phyloP scores from a whole-genome alignment of 768 basidiomycete genomes.

The Steccherinum ochraceum region DNA sequence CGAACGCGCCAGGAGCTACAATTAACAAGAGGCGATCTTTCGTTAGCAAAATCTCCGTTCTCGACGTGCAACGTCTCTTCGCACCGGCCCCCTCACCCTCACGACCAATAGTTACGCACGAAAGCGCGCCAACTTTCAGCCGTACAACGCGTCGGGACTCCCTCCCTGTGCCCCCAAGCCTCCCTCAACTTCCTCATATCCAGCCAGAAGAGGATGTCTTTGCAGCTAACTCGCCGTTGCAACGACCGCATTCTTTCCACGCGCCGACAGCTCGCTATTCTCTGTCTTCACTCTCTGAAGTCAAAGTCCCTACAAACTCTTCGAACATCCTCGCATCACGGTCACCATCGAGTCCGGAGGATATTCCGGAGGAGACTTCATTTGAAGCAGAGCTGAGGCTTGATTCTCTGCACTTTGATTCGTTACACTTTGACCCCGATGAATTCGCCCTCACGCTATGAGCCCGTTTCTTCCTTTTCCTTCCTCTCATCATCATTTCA shows the following conservation, averaged over 20 bases:
- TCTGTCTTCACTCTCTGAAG: not conserved
- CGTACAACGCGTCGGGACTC: constrained; percentile 4
- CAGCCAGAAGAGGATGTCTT: constrained; percentile 3
- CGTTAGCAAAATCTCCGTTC: constrained; percentile 26
- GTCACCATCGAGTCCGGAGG: constrained; percentile 5
- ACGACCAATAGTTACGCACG: not conserved
- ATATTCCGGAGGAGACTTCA: constrained; percentile 30
- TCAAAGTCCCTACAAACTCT: not conserved
- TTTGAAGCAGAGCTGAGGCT: constrained; percentile 52
- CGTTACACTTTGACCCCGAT: constrained; percentile 60
- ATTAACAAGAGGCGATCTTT: constrained; percentile 21
- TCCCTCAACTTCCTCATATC: not conserved
- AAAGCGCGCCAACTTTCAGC: not conserved
- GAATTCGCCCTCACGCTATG: constrained; percentile 27
- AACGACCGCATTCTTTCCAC: constrained; percentile 8
- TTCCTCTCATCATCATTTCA: too few species aligned
- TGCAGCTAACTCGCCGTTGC: not conserved
- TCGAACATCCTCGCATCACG: constrained; percentile 2
- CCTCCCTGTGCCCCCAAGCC: constrained; percentile 4
- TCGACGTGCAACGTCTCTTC: constrained; percentile 28
- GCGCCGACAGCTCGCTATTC: constrained; percentile 1
- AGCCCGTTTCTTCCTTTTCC: not conserved
- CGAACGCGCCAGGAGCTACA: constrained; percentile 10
- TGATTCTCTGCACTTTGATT: constrained; percentile 70
- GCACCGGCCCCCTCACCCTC: constrained; percentile 11